Evolutionary conservation across 805 yeast genomes (phyloP), one percentile per base, ranked within the genome.

Genomic region (Saccharomycopsis fibuligera): DNA sequence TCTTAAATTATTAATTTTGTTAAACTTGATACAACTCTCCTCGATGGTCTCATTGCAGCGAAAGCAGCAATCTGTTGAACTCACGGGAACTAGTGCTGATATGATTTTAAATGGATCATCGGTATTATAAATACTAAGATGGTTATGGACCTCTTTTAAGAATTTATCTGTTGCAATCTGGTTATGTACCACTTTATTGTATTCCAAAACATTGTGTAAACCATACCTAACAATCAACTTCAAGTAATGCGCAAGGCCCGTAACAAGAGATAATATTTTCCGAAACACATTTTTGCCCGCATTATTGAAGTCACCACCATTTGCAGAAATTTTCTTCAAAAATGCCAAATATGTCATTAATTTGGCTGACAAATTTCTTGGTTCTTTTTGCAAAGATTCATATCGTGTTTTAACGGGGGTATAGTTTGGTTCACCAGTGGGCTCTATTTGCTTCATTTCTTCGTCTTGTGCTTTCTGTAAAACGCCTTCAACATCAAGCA

Each of bases 241-340:
- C 58, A 93, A 70, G 64, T 89, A 91, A 62, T 93, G 98, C 0
- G 99, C 97, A 57, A 91, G 69, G 0, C 95, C 89, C 1, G 96
- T 87, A 4, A 90, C 90, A 9, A 90, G 79, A 0, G 91, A 78
- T 56, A 93, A 73, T n/a, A n/a, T n/a, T n/a, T n/a, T n/a, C n/a
- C n/a, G n/a, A n/a, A n/a, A n/a, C 39, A 60, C 61, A 47, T 80
- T 83, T 3, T 85, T 81, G 8, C 14, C 41, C 65, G 65, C 56
- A 64, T 55, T 56, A 45, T 35, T 55, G 50, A 38, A 60, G 62
- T 0, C 79, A 25, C 12, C 23, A 31, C 17, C 25, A 8, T 10
- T 21, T n/a, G n/a, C n/a, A 5, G 51, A 31, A 30, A 25, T 70
- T 58, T 86, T 88, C 53, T 96, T 73, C 38, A 93, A 67, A 30